phyloP scores from a whole-genome alignment of 192 early-diverging fungal genomes.

The Phlyctochytrium bullatum region DNA sequence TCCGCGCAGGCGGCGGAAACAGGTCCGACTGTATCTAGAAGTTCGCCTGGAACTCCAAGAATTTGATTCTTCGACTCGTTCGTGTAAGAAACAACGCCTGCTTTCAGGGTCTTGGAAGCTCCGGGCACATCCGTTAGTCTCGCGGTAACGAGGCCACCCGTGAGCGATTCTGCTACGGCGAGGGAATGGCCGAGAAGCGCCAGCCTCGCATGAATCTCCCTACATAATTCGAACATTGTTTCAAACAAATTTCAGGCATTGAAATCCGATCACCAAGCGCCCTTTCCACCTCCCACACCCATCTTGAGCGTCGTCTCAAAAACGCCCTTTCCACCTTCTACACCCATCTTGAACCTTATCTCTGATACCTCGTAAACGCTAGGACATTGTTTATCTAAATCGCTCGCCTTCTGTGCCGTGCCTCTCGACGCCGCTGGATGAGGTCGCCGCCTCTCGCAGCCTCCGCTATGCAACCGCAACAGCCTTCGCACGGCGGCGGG shows the following conservation, averaged over 20 bases:
- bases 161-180: constrained; percentile 14
- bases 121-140: constrained; percentile 12
- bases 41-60: constrained; percentile 1
- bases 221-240: too few relatives aligned
- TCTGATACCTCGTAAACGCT: too few relatives aligned
- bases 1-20: constrained; percentile 7
- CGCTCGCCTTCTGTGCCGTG: too few relatives aligned
- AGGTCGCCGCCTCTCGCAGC: background rate
- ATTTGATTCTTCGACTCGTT: constrained; percentile 5
- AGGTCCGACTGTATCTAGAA: constrained; percentile 11
- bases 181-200: constrained; percentile 1
- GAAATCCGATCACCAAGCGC: too few relatives aligned
- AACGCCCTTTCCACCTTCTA: too few relatives aligned
- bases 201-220: background rate
- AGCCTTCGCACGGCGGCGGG: background rate
- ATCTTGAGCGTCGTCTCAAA: too few relatives aligned
- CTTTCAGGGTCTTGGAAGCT: background rate
- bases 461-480: too few relatives aligned
- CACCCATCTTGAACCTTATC: too few relatives aligned
- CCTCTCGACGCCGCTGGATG: background rate
- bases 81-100: constrained; percentile 16
- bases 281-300: too few relatives aligned
- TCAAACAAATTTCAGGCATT: too few relatives aligned
- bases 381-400: too few relatives aligned
- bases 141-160: constrained; percentile 16